Evolutionary conservation across 2,329 filamentous ascomycete species (phyloP), one percentile per base, ranked within the genome.

Genomic region (Rosellinia necatrix): DNA sequence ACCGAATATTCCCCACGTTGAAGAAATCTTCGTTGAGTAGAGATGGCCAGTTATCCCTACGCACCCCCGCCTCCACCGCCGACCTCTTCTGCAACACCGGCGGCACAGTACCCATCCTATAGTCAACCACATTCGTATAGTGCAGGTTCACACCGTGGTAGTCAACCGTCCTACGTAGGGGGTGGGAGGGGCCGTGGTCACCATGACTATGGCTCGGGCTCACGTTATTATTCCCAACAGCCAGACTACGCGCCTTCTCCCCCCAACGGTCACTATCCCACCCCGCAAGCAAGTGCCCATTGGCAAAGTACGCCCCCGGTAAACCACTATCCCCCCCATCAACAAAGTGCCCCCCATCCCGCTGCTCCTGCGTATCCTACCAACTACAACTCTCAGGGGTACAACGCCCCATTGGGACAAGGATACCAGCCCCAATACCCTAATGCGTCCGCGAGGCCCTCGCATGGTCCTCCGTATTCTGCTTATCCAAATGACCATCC

Each of bases 91-190:
- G 60, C 70, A 49, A 63, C 69, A 9, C 53, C 69, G 12, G 49
- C 67, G 19, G 65, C 49, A 40, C 56, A 61, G 17, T 71, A 71
- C 56, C 60, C 64, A 25, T 56, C 68, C 2, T 70, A 70, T 52
- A 65, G 63, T 46, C 73, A 75, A 59, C 69, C 71, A n/a, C 73
- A 78, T 21, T 69, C 76, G 29, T 81, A 82, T 64, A 71, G 74
- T 38, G 75, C 76, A 35, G 68, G 65, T 13, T 60, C 66, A 30
- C 63, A 65, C 48, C 66, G 68, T 27, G 68, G 66, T 43, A 64
- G 66, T 29, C 63, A 65, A 35, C 48, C 56, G 38, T 60, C 56
- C n/a, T 60, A 60, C 35, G 56, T 53, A 12, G 57, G 62, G 49
- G 60, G 64, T 13, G 60, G 60, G 9, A 56, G 68, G 60, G 62